Evolutionary conservation across 352 stramenopile species (phyloP).

Genomic region (Phytophthora multivora): DNA sequence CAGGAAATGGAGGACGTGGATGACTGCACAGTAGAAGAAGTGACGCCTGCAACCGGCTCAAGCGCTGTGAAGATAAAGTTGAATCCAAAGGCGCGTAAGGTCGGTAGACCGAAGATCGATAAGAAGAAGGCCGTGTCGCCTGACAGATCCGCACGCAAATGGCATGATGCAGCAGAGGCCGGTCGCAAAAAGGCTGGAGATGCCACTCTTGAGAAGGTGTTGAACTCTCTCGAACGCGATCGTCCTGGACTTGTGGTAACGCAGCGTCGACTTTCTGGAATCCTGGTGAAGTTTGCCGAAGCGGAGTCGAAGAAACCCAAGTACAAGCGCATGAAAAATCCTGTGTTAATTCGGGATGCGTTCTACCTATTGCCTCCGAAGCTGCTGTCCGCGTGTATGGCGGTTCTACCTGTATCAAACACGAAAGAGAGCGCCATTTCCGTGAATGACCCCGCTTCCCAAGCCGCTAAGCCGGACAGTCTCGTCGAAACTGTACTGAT

Average conservation of each 20-base stretch:
- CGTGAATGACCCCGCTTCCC: neutral
- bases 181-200: neutral
- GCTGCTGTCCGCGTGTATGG: conserved; percentile 9
- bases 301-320: conserved; percentile 2
- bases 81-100: too few relatives aligned
- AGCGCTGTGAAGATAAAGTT: too few relatives aligned
- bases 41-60: too few relatives aligned
- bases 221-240: conserved; percentile 3
- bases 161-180: neutral
- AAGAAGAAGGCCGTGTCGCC: too few relatives aligned
- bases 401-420: neutral
- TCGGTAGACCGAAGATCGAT: too few relatives aligned
- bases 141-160: neutral
- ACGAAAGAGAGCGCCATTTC: neutral
- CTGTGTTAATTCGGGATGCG: neutral
- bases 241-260: neutral
- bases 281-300: neutral
- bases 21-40: too few relatives aligned
- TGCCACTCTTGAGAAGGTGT: neutral
- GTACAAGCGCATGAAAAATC: conserved; percentile 1
- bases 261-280: neutral
- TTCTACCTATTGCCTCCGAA: conserved; percentile 17
- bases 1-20: too few relatives aligned
- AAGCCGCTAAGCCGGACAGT: neutral
- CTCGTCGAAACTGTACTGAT: neutral